Base-by-base conservation (phyloP, 768 basidiomycete species). In the Auriculariales sp. region DNA sequence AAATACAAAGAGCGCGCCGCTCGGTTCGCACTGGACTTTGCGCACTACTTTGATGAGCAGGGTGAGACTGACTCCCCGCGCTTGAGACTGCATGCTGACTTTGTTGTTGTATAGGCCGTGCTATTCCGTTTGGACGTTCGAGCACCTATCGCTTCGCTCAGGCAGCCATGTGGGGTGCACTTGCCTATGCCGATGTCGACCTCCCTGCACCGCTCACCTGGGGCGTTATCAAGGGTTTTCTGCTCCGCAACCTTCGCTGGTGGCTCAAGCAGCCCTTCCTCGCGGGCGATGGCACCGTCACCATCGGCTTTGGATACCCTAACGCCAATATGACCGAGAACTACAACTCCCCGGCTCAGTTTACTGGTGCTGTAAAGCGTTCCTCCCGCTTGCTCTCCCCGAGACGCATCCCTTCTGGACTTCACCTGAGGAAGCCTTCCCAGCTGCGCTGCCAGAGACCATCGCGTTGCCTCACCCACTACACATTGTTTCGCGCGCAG, bases 361-460 rank as follows among this genome's bases (percentile, higher is more conserved):
- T 2, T 88, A 86, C 63, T 86, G 83, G 84, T 81, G 78, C 58
- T 84, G 81, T 67, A 83, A 85, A 58, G 78, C 81, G 1, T 86
- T 88, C 61, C 68, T 80, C 32, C 62, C 79, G 4, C 73, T 86
- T 14, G 68, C 81, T 4, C 69, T 83, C 3, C 75, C 81, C 2
- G 70, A 74, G 14, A 67, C 70, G 1, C 82, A 86, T 61, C 79
- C 81, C 1, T 86, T 85, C 71, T 88, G 83, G 84, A 57, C 73
- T 0, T 66, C 75, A 1, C 56, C 67, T n/a, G 83, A 86, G 59
- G 78, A 81, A 51, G 71, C 75, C 3, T 82, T 78, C 62, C 84
- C 83, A 0, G 52, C 54, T 14, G 62, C 66, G 4, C 61, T 77
- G 28, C 64, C 68, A 39, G 68, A 68, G 15, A 66, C 69, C 25